Conservation (phyloP, 208 protist genomes). For the Endotrypanum monterogeii region DNA sequence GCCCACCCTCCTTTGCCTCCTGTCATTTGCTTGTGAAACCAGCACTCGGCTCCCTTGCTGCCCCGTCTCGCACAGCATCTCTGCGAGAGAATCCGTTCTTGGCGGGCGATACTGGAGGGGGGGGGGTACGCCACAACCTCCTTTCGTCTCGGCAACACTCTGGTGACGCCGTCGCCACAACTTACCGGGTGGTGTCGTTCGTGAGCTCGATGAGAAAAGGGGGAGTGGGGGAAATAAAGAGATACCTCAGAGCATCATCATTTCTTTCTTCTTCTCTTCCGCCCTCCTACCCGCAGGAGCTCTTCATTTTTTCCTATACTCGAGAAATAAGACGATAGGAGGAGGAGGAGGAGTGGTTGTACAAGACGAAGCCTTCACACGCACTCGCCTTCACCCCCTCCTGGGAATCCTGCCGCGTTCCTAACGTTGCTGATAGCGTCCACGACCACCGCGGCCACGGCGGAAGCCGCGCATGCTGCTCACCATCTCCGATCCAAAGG, state of each 20-base stretch:
- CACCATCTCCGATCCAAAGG: constrained; percentile 85
- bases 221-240: not conserved
- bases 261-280: no score
- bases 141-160: not conserved
- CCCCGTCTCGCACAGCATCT: not conserved
- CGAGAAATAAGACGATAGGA: not conserved
- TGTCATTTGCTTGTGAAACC: not conserved
- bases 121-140: not conserved
- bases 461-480: constrained; percentile 77
- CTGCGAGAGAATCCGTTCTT: not conserved
- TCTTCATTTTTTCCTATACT: not conserved
- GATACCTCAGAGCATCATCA: no score
- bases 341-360: not conserved
- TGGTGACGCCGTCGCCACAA: not conserved
- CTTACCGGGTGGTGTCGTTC: not conserved
- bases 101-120: not conserved
- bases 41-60: not conserved
- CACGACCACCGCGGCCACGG: constrained; percentile 65
- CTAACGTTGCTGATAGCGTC: constrained; percentile 70
- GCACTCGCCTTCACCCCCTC: not conserved
- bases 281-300: not conserved
- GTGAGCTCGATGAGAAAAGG: not conserved
- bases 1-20: not conserved
- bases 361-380: not conserved
- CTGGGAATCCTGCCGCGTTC: not conserved